These are phyloP conservation scores for Phytophthora chlamydospora DNA, from an alignment of 352 stramenopile species.

Conservation along the genomic window DNA sequence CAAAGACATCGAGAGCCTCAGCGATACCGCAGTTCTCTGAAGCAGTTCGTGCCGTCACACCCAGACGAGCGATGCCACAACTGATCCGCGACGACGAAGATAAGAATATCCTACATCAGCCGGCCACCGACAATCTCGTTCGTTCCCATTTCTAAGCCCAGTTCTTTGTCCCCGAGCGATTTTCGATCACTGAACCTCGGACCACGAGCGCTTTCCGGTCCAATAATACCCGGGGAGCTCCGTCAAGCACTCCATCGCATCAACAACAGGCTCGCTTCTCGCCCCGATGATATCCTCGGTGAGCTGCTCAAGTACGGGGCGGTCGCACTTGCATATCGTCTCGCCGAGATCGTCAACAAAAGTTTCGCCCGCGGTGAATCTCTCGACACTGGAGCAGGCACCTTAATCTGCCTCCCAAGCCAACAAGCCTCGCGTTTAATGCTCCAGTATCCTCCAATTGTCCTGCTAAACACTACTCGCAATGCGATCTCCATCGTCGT, in stretches of 20 bases:
- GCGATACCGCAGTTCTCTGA: not conserved
- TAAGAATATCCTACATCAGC: too few species aligned
- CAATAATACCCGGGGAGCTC: slow-evolving; percentile 1
- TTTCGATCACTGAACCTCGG: too few species aligned
- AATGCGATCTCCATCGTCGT: slow-evolving; percentile 8
- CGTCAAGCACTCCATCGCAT: not conserved
- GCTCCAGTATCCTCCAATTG: slow-evolving; percentile 10
- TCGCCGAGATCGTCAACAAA: not conserved
- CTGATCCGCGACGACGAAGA: too few species aligned
- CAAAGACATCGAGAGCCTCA: not conserved
- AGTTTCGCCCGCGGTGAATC: slow-evolving; percentile 3
- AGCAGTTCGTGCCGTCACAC: not conserved
- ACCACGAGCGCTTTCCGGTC: not conserved
- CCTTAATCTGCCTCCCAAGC: not conserved
- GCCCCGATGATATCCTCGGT: slow-evolving; percentile 2
- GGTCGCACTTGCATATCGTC: not conserved
- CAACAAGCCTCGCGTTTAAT: too few species aligned
- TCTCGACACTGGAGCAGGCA: not conserved
- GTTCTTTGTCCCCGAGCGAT: too few species aligned
- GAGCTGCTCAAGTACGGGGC: slow-evolving; percentile 15
- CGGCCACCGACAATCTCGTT: too few species aligned
- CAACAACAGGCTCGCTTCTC: not conserved
- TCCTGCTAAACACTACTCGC: slow-evolving; percentile 7
- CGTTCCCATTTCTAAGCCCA: too few species aligned
- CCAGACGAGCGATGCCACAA: too few species aligned